Evolutionary conservation across 495 filamentous ascomycete genomes (phyloP), one percentile per base, ranked within the genome.

Genomic region (Staphylotrichum tortipilum): DNA sequence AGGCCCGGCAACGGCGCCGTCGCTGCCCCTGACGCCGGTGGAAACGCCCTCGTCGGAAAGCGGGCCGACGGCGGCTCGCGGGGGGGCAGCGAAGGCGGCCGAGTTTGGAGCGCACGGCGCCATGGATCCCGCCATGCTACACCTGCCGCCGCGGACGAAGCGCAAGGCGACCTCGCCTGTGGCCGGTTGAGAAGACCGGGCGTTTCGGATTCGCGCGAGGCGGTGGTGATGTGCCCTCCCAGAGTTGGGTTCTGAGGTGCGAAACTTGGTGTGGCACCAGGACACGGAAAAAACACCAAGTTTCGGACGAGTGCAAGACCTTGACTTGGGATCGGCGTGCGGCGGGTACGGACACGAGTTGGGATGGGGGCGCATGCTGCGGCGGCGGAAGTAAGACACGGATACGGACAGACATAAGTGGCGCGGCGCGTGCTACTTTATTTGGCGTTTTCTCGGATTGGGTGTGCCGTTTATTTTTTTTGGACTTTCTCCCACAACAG

Each of bases 1-100:
- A 15, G 66, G 67, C 7, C 55, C n/a, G n/a, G n/a, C n/a, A n/a
- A n/a, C n/a, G n/a, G n/a, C n/a, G n/a, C 65, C 30, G 65, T 60
- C 21, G n/a, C 55, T 70, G 19, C 68, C 70, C 37, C 47, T 68
- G 45, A 73, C 70, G 14, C 70, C 70, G 40, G 63, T 41, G 36
- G 63, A 68, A 31, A 70, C 68, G 24, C 71, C 71, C 35, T 44
- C 57, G 45, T 65, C 60, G 21, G 69, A 66, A 53, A 49, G 44
- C 3, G 36, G 53, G 8, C 55, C 51, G 3, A 31, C 19, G 11
- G 17, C 24, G 19, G 11, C 26, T 22, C 41, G 33, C 22, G 45
- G 33, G 18, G 30, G 42, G 11, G 28, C 41, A 47, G 39, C 24
- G 34, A 19, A 31, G n/a, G 33, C 30, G 31, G 35, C 44, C 12